Evolutionary conservation across 2,329 filamentous ascomycete species (phyloP).

Genomic region (Furcasterigmium furcatum): DNA sequence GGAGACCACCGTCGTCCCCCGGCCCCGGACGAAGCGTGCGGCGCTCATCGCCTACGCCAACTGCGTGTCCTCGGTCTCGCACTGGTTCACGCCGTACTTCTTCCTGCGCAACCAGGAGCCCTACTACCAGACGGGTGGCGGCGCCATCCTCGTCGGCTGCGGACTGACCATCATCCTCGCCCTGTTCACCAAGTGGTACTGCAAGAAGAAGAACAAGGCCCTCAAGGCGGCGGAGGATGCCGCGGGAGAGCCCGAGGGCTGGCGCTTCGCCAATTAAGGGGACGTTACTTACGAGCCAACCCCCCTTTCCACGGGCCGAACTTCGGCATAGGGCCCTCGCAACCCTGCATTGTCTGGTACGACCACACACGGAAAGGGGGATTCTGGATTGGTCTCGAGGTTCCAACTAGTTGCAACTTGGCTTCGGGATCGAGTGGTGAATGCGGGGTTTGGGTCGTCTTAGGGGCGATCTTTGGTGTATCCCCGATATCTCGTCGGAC

Average conservation of each 20-base stretch:
- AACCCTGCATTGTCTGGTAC: too few relatives aligned
- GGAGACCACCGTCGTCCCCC: slow-evolving; percentile 36
- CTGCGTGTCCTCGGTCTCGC: slow-evolving; percentile 31
- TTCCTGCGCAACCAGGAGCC: slow-evolving; percentile 23
- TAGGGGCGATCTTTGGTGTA: too few relatives aligned
- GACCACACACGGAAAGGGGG: too few relatives aligned
- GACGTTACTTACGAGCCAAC: neutral
- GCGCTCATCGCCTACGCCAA: slow-evolving; percentile 39
- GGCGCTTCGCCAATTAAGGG: slow-evolving; percentile 6
- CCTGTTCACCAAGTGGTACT: slow-evolving; percentile 16
- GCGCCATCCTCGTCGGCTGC: slow-evolving; percentile 20
- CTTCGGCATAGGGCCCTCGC: too few relatives aligned
- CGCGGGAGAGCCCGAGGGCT: slow-evolving; percentile 6
- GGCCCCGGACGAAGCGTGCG: slow-evolving; percentile 34
- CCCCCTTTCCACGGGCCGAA: too few relatives aligned
- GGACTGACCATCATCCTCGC: slow-evolving; percentile 15
- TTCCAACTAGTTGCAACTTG: too few relatives aligned
- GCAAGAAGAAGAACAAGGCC: slow-evolving; percentile 18
- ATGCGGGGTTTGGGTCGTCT: too few relatives aligned
- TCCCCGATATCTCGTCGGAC: too few relatives aligned
- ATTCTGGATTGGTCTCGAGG: too few relatives aligned
- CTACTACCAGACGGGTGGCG: slow-evolving; percentile 23
- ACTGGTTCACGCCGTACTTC: slow-evolving; percentile 40
- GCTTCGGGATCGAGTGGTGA: too few relatives aligned
- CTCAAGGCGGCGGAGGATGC: slow-evolving; percentile 14